A percentile compares a stretch with the other conserved stretches of the same genome.
Conservation (phyloP, 2,329 filamentous ascomycete species). For the Colletotrichum cordylinicola region DNA sequence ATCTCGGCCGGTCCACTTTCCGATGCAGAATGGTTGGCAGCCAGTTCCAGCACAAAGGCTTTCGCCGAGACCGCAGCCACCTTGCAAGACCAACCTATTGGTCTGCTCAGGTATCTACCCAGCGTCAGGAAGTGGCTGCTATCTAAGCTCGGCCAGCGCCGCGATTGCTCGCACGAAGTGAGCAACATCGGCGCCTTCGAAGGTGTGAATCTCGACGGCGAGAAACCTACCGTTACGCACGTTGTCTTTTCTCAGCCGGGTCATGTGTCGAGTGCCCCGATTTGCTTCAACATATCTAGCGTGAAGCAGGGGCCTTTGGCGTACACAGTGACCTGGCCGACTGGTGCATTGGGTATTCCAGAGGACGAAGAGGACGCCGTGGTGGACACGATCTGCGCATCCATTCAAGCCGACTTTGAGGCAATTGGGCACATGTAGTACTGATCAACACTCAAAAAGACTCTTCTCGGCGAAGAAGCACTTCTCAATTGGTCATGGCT, state of each 20-base stretch:
- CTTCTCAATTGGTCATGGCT: background rate
- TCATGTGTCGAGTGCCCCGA: slow-evolving; percentile 37
- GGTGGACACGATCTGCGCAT: slow-evolving; percentile 13
- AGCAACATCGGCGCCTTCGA: slow-evolving; percentile 50
- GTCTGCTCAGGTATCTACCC: slow-evolving; percentile 44
- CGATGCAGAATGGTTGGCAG: slow-evolving; percentile 37
- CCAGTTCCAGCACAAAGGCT: slow-evolving; percentile 32
- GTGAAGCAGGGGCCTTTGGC: slow-evolving; percentile 42
- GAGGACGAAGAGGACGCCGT: slow-evolving; percentile 30
- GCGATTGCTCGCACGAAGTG: slow-evolving; percentile 48
- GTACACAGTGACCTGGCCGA: slow-evolving; percentile 46
- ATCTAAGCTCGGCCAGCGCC: slow-evolving; percentile 39
- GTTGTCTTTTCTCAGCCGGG: slow-evolving; percentile 51
- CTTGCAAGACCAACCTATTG: slow-evolving; percentile 36
- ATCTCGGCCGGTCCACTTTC: background rate
- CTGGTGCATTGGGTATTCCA: slow-evolving; percentile 42
- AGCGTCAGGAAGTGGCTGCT: slow-evolving; percentile 44
- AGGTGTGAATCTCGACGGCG: background rate
- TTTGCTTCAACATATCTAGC: slow-evolving; percentile 47
- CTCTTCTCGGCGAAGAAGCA: background rate
- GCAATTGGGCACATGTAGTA: background rate
- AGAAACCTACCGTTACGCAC: slow-evolving; percentile 30
- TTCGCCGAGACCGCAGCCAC: slow-evolving; percentile 35
- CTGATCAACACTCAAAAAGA: background rate
- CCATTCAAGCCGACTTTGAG: slow-evolving; percentile 10